phyloP scores from a whole-genome alignment of 1,284 basidiomycete species.

The Papiliotrema nemorosa region DNA sequence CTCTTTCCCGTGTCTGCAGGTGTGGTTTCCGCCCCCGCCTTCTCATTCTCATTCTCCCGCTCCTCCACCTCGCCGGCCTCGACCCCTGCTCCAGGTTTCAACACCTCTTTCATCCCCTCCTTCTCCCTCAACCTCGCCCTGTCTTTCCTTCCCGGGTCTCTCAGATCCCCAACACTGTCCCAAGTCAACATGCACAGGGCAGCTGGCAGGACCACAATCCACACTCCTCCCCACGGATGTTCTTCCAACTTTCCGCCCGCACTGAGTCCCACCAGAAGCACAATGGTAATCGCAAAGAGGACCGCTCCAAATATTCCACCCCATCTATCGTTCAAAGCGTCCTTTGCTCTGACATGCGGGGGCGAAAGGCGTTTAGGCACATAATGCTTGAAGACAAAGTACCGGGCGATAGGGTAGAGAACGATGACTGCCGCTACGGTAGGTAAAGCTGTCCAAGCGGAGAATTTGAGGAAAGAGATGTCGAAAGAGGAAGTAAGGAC shows the following conservation, averaged over 20 bases:
- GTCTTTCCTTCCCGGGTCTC: background rate
- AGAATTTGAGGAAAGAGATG: slow-evolving; percentile 48
- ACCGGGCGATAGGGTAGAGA: slow-evolving; percentile 45
- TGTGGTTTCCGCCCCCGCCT: no score
- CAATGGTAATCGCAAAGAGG: slow-evolving; percentile 57
- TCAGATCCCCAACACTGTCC: slow-evolving; percentile 53
- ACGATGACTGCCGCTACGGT: slow-evolving; percentile 41
- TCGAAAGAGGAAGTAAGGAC: slow-evolving; percentile 51
- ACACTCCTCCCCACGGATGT: slow-evolving; percentile 51
- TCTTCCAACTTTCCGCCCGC: slow-evolving; percentile 56
- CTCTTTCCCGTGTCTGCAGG: background rate
- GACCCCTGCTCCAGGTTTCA: background rate
- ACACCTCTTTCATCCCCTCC: background rate
- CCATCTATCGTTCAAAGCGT: slow-evolving; percentile 53
- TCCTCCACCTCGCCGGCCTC: background rate
- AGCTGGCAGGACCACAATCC: slow-evolving; percentile 76
- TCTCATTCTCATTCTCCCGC: background rate
- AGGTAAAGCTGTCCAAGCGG: slow-evolving; percentile 48
- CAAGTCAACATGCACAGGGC: slow-evolving; percentile 67
- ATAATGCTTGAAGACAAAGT: slow-evolving; percentile 32
- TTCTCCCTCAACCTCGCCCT: background rate
- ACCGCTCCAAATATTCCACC: slow-evolving; percentile 55
- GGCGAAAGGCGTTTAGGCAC: slow-evolving; percentile 51
- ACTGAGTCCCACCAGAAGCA: slow-evolving; percentile 59
- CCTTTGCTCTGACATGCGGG: slow-evolving; percentile 52